These are phyloP conservation scores for Aspergillus carbonarius DNA, from an alignment of 2,329 filamentous ascomycete genomes.

Conservation along the genomic window DNA sequence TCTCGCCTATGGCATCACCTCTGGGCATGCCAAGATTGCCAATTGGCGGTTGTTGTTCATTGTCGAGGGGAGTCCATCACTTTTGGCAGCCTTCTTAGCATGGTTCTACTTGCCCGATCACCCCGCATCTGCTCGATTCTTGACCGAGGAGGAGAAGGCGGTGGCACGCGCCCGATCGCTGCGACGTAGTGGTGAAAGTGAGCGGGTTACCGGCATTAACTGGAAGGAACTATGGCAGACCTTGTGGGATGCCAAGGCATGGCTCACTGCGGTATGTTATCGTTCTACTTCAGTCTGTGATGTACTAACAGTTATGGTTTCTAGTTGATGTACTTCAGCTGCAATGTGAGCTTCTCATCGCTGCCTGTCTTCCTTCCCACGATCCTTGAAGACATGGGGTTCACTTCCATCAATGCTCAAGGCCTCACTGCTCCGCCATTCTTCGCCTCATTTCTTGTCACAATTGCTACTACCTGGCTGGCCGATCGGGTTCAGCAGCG, in stretches of 20 bases:
- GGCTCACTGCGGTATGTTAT: constrained; percentile 46
- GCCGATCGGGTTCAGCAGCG: constrained; percentile 67
- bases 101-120: constrained; percentile 58
- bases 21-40: constrained; percentile 55
- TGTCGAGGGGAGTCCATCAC: constrained; percentile 63
- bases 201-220: constrained; percentile 43
- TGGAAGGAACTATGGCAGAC: constrained; percentile 49
- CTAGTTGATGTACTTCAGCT: constrained; percentile 58
- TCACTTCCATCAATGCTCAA: constrained; percentile 65
- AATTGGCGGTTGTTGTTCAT: constrained; percentile 67
- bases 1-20: constrained; percentile 64
- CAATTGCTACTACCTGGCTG: constrained; percentile 60
- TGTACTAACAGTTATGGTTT: constrained; percentile 4
- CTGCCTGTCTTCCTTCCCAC: constrained; percentile 65
- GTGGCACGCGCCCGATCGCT: constrained; percentile 57
- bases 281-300: neutral
- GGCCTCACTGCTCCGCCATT: constrained; percentile 71
- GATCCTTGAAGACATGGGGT: constrained; percentile 67
- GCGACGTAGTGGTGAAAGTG: constrained; percentile 52
- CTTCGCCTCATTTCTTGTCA: constrained; percentile 64
- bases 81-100: constrained; percentile 54
- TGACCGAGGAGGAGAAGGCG: constrained; percentile 58
- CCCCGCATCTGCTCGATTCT: constrained; percentile 53
- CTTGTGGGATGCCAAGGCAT: constrained; percentile 48
- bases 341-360: constrained; percentile 65